Evolutionary conservation across 2,329 filamentous ascomycete species (phyloP), one percentile per base, ranked within the genome.

Genomic region (Colletotrichum camelliae): DNA sequence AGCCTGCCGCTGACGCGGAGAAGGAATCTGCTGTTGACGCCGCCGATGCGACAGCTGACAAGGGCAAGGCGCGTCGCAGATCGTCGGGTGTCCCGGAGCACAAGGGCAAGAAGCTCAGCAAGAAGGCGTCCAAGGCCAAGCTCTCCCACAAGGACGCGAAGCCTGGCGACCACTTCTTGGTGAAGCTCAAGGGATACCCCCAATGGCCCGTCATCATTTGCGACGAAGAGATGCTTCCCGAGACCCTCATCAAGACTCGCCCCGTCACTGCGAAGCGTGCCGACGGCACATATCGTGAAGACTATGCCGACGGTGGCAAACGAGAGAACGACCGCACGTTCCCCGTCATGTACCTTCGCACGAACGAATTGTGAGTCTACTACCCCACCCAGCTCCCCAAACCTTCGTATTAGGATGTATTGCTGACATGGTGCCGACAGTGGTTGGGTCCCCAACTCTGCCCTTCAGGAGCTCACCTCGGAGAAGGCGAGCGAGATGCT

Each of bases 181-280:
- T 97, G 78, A 95, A 96, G 84, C 93, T 99, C 85, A 98, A 97
- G 89, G 97, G 96, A 76, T 98, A 95, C 85, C 95, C 97, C 37
- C 93, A 95, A 52, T 99, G 97, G 97, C 97, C 97, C 18, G 94
- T 95, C 70, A 94, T 99, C 82, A 92, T 99, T 80, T 97, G 95
- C 84, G 96, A 98, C 83, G 96, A 99, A 84, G 93, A 94, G 77
- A 98, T 99, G 93, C 92, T 99, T 24, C 96, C 97, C 3, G 89
- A 93, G 74, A 92, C 90, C 16, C 90, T 99, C 29, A 86, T 97
- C 70, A 94, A 90, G 81, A 91, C 91, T 61, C 94, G 97, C 77
- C 97, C 96, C 10, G 95, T 98, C 69, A 96, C 95, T 60, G 96
- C 96, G 27, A 93, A 92, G 80, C 92, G 94, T 74, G 87, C 91